Base-by-base conservation (phyloP, 306 rosid genomes). In the Lithocarpus polystachyus region DNA sequence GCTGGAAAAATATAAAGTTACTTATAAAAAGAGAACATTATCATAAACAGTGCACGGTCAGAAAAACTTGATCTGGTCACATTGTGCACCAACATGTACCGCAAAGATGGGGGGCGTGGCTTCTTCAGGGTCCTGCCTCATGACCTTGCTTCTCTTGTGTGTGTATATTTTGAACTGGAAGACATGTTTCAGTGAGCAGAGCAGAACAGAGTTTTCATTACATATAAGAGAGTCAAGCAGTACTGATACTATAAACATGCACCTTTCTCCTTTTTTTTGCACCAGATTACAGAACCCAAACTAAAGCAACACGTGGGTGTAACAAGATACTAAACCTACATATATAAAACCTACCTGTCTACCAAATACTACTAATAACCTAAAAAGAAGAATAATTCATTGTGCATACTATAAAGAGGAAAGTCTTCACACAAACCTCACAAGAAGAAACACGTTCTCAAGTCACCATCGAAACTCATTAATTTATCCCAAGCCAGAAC, bases 341-440 rank as follows among this genome's bases (percentile, higher is more conserved):
- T 54, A 87, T 77, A 81, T 72, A 73, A 71, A 67, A 77, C 91
- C 97, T 92, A 91, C 82, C 60, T 85, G 88, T 84, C 78, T 82
- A 87, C 81, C 85, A 81, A 82, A 85, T 83, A 88, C 92, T 84
- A 82, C 62, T 71, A 77, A 85, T 71, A 77, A 86, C 89, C 98
- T 90, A 89, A 80, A 79, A 76, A 85, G 91, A 93, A 83, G 90
- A 89, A 91, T 76, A 89, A 87, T 82, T 85, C 92, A 82, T 77
- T 82, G 85, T 79, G 89, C 75, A 83, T 71, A 82, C 85, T 82
- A 89, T 82, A 89, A 84, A 83, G 95, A 87, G 90, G 67, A 71
- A 76, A 82, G 87, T 89, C 86, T 85, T 85, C 88, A 87, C 87
- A 84, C 86, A 89, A 86, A 89, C 91, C 92, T 88, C 94, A 88